Evolutionary conservation across 2,329 filamentous ascomycete species (phyloP).

Genomic region (Pseudonectria foliicola): DNA sequence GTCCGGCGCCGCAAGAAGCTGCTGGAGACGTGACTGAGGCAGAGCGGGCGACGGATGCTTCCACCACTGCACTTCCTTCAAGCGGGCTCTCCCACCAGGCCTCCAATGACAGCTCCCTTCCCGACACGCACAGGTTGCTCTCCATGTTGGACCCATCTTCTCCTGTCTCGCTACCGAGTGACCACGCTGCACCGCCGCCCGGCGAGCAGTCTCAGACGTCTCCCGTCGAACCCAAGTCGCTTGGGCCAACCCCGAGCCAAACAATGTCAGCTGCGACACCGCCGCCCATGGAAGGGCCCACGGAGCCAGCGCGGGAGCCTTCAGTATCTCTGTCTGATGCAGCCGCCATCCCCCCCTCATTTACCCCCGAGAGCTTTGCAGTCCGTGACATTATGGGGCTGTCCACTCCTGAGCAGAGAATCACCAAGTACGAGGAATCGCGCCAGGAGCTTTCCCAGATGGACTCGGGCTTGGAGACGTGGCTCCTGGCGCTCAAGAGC

Average conservation of each 20-base stretch:
- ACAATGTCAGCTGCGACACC: conserved; percentile 24
- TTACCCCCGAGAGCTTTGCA: conserved; percentile 34
- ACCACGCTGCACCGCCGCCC: conserved; percentile 18
- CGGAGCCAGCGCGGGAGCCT: background rate
- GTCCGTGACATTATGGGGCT: conserved; percentile 76
- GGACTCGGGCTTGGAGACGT: conserved; percentile 65
- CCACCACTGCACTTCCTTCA: conserved; percentile 12
- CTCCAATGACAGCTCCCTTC: conserved; percentile 15
- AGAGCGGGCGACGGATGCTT: conserved; percentile 8
- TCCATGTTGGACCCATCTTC: conserved; percentile 34
- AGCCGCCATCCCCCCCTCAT: too few relatives aligned
- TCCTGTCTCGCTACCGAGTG: conserved; percentile 33
- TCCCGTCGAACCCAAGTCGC: conserved; percentile 38
- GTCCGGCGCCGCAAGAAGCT: conserved; percentile 9
- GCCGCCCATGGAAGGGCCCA: conserved; percentile 25
- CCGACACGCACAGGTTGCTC: conserved; percentile 13
- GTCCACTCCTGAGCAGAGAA: conserved; percentile 58
- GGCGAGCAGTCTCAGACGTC: conserved; percentile 28
- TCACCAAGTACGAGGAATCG: conserved; percentile 65
- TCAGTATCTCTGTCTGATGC: too few relatives aligned
- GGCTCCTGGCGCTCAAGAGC: conserved; percentile 41
- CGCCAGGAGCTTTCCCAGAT: conserved; percentile 62
- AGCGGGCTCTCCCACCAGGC: conserved; percentile 18
- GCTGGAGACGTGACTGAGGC: conserved; percentile 7
- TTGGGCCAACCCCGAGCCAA: conserved; percentile 28